Evolutionary conservation across 768 basidiomycete genomes (phyloP), one percentile per base, ranked within the genome.

Genomic region (Paxillus involutus): DNA sequence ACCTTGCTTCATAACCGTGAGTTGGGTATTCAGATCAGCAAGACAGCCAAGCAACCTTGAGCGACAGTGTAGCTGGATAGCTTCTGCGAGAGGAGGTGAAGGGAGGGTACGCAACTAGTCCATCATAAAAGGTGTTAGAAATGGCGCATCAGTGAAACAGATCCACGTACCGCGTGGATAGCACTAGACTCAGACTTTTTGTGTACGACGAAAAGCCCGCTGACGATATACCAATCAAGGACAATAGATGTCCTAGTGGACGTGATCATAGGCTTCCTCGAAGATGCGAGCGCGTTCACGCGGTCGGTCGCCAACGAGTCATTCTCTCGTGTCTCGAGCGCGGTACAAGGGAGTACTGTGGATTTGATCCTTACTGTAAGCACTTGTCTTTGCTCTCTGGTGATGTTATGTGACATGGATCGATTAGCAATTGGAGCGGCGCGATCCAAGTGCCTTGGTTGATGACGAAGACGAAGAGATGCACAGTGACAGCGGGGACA

Each of bases 241-340:
- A 26, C 94, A 1, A 83, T 95, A 51, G 94, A 97, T 57, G 71
- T 94, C 42, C 78, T 98, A 39, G 85, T 95, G 33, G 94, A 98
- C 65, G 80, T 81, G n/a, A 83, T 98, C 47, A 91, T 99, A 45
- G 92, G 92, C 6, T 88, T 91, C 64, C 72, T 99, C 36, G 94
- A 98, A 67, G 82, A 88, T 53, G 85, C 87, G 3, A 89, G 86
- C 5, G 82, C 85, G 39, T 95, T 89, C 67, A 78, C 89, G 72
- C 85, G 93, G 32, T 82, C 84, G 3, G 75, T 93, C 24, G 89
- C 88, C 6, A 94, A 88, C 48, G 83, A 90, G 60, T 85, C 84
- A 6, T 95, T 98, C 64, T 80, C 83, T 13, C 75, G 89, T 47
- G 72, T 96, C 24, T 85, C 89, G 21, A 76, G 81, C 16, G 76